Percentiles rank a stretch among this genome's conserved stretches.
Evolutionary conservation across 116 monocot species (phyloP).

Genomic region (Dioscorea cayenensis): DNA sequence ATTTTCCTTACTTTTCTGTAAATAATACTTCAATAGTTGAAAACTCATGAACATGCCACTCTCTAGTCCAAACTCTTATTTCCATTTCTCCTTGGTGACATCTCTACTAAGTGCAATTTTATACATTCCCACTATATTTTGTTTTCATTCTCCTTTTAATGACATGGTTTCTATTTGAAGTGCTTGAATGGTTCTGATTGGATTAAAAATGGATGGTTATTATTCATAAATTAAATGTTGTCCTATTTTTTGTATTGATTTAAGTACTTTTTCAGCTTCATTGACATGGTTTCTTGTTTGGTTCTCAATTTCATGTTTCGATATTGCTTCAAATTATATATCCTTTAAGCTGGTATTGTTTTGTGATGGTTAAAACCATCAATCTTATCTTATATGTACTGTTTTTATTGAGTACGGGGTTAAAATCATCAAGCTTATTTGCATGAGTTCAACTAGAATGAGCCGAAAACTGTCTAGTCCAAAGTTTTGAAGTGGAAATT

Average conservation of each 20-base stretch:
- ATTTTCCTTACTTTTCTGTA: too few species aligned
- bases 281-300: not conserved
- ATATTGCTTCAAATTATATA: not conserved
- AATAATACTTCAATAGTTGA: constrained; percentile 16
- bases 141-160: not conserved
- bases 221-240: too few species aligned
- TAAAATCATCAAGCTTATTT: too few species aligned
- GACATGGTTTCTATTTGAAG: not conserved
- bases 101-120: constrained; percentile 18
- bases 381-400: too few species aligned
- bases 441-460: too few species aligned
- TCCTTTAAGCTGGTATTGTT: too few species aligned
- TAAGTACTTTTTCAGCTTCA: not conserved
- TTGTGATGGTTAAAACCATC: too few species aligned
- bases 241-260: too few species aligned
- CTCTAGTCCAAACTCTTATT: not conserved
- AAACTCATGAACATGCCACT: not conserved
- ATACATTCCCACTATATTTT: constrained; percentile 7
- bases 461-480: too few species aligned
- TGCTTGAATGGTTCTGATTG: not conserved
- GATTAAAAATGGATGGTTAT: not conserved
- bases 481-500: too few species aligned
- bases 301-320: not conserved
- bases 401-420: too few species aligned
- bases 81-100: constrained; percentile 13